phyloP scores from a whole-genome alignment of 139 green algal genomes.

The Nannochloris sp. region DNA sequence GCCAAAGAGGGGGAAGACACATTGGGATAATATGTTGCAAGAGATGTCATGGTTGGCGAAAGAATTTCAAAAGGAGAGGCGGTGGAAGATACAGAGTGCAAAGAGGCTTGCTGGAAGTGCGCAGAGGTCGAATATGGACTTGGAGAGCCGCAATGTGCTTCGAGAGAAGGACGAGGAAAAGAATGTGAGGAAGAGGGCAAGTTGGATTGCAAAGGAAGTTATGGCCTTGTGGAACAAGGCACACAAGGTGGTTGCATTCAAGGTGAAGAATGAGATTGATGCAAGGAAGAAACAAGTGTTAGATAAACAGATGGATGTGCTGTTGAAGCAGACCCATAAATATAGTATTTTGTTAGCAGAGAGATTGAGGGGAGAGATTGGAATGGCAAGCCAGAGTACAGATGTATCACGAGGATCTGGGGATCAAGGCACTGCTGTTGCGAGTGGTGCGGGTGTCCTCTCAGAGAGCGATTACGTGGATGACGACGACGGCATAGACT shows the following conservation, averaged over 20 bases:
- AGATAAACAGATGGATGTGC: slow-evolving; percentile 79
- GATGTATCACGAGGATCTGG: neutral
- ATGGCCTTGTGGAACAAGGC: slow-evolving; percentile 85
- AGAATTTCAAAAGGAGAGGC: slow-evolving; percentile 69
- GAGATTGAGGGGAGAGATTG: slow-evolving; percentile 39
- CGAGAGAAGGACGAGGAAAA: slow-evolving; percentile 35
- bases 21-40: slow-evolving; percentile 92
- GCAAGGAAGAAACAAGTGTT: slow-evolving; percentile 58
- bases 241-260: slow-evolving; percentile 79
- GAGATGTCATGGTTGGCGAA: slow-evolving; percentile 96
- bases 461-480: neutral
- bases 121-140: slow-evolving; percentile 53
- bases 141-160: slow-evolving; percentile 51
- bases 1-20: slow-evolving; percentile 54
- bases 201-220: slow-evolving; percentile 61
- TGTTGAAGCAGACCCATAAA: slow-evolving; percentile 91
- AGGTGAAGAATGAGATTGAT: slow-evolving; percentile 53
- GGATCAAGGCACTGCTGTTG: neutral
- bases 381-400: neutral
- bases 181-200: slow-evolving; percentile 29
- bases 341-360: slow-evolving; percentile 77
- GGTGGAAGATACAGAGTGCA: slow-evolving; percentile 67
- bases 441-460: no score
- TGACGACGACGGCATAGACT: slow-evolving; percentile 15
- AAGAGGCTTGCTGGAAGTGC: slow-evolving; percentile 48